Evolutionary conservation across 495 filamentous ascomycete genomes (phyloP).

Genomic region (Xylaria nigripes): DNA sequence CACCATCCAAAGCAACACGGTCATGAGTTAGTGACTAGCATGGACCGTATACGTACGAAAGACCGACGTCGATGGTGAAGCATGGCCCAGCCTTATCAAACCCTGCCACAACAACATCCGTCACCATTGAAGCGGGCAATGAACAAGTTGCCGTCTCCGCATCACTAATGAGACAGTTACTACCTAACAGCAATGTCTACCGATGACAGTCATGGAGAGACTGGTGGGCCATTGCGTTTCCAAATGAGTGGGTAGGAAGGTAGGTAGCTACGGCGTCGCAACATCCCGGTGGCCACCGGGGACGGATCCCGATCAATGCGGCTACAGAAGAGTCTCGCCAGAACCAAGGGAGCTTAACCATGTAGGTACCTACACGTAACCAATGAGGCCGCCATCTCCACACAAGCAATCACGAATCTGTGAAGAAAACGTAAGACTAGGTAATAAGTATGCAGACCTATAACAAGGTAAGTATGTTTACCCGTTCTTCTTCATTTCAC

Average conservation of each 20-base stretch:
- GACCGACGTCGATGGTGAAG: constrained; percentile 30
- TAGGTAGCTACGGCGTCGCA: no score
- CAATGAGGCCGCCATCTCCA: constrained; percentile 30
- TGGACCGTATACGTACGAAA: constrained; percentile 44
- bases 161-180: constrained; percentile 20
- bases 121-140: constrained; percentile 25
- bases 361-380: constrained; percentile 30
- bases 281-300: no score
- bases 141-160: constrained; percentile 19
- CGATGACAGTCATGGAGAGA: constrained; percentile 5
- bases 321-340: constrained; percentile 22
- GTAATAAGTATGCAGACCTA: no score
- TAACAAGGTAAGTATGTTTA: not conserved
- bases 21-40: constrained; percentile 10
- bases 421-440: constrained; percentile 23
- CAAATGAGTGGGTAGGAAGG: constrained; percentile 34
- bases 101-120: constrained; percentile 35
- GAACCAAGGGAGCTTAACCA: no score
- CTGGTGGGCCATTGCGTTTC: constrained; percentile 15
- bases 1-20: no score
- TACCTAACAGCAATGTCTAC: no score
- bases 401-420: constrained; percentile 43
- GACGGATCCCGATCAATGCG: constrained; percentile 33
- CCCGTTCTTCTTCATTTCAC: no score
- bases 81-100: constrained; percentile 41